These are phyloP conservation scores for Hansenula sp. DNA, from an alignment of 1,139 yeast species.

Conservation along the genomic window DNA sequence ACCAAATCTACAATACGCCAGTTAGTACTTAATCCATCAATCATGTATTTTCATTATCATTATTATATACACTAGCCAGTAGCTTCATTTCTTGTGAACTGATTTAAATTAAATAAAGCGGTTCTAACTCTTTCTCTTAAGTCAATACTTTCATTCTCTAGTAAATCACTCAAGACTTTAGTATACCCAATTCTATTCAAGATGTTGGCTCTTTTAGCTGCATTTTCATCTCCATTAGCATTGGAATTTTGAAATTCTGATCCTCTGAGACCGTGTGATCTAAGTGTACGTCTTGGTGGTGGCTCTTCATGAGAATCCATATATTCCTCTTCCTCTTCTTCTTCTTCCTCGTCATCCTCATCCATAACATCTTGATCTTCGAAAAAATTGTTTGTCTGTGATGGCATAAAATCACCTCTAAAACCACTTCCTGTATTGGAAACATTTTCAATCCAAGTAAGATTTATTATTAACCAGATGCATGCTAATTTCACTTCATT, in stretches of 20 bases:
- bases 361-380: constrained; percentile 8
- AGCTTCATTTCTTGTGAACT: neutral
- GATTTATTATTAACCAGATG: constrained; percentile 54
- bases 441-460: constrained; percentile 45
- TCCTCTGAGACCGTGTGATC: neutral
- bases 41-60: too few species aligned
- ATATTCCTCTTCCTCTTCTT: constrained; percentile 11
- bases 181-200: constrained; percentile 14
- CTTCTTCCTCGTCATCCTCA: constrained; percentile 11
- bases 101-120: constrained; percentile 30
- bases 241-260: neutral
- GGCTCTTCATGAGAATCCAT: too few species aligned
- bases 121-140: constrained; percentile 44
- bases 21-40: too few species aligned
- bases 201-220: constrained; percentile 9
- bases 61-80: neutral
- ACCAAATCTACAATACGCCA: too few species aligned
- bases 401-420: constrained; percentile 19
- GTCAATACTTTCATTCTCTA: constrained; percentile 35
- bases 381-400: constrained; percentile 12
- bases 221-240: constrained; percentile 3
- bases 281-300: neutral
- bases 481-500: constrained; percentile 46
- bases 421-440: constrained; percentile 8
- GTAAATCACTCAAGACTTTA: constrained; percentile 26